A percentile compares a stretch with the other conserved stretches of the same genome.
These are phyloP conservation scores for Neoscytalidium dimidiatum DNA, from an alignment of 2,329 filamentous ascomycete species.

Conservation along the genomic window DNA sequence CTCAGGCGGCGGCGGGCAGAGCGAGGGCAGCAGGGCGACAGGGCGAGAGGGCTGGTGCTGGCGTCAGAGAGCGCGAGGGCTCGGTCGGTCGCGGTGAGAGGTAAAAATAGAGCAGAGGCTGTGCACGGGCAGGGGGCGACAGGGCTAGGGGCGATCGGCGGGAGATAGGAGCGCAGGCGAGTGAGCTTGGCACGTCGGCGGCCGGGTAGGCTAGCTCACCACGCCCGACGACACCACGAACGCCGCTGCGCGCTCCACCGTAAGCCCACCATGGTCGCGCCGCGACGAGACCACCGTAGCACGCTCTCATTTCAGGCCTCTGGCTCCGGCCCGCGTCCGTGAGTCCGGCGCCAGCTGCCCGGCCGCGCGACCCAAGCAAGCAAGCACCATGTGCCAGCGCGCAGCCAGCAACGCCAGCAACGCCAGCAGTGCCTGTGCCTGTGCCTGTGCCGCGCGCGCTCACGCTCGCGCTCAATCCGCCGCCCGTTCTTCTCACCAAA, in stretches of 20 bases:
- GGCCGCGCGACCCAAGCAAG: background rate
- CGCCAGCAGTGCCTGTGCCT: too few relatives aligned
- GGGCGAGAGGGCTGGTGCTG: too few relatives aligned
- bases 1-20: background rate
- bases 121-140: background rate
- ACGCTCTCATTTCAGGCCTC: too few relatives aligned
- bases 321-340: background rate
- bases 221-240: background rate
- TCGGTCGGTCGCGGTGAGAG: too few relatives aligned
- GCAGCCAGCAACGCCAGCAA: too few relatives aligned
- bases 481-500: background rate
- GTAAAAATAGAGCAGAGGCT: background rate
- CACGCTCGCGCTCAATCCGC: background rate
- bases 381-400: too few relatives aligned
- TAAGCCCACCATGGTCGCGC: background rate
- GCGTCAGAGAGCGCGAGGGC: background rate
- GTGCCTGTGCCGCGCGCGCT: too few relatives aligned
- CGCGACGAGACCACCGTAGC: background rate
- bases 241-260: background rate
- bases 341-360: background rate
- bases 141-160: conserved; percentile 1
- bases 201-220: conserved; percentile 5
- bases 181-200: background rate
- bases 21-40: background rate
- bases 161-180: background rate